Evolutionary conservation across 2,329 filamentous ascomycete genomes (phyloP), one percentile per base, ranked within the genome.

Genomic region (Gyromitra esculenta): DNA sequence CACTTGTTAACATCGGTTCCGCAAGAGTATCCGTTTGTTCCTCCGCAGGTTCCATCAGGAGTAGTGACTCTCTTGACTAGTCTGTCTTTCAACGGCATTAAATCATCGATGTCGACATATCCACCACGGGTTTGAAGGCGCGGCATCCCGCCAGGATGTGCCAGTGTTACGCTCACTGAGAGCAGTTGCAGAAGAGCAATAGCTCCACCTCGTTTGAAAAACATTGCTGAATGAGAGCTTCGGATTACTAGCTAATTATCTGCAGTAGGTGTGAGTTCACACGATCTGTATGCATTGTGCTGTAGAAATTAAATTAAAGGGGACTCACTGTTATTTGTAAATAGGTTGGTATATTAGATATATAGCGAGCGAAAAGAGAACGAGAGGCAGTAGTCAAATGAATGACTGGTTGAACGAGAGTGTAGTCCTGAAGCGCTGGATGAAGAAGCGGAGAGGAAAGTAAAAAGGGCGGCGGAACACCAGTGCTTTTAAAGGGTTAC

Each of bases 41-140:
- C 62, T 21, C 76, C 76, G 35, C 76, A 78, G 31, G 54, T 70
- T 18, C 76, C 76, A 62, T 77, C 76, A 5, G 63, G 69, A n/a
- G 45, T 39, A 7, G 25, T 18, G 1, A 25, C 59, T 31, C 67
- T 72, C 73, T 63, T 75, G n/a, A 66, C 35, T n/a, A 77, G 59
- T n/a, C 48, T 71, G 31, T 60, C 37, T 15, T 73, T 76, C 37
- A 72, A 11, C 8, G 74, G 45, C 35, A 57, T 25, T 6, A 77
- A 50, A 50, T 68, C 62, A 37, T 68, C 31, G 50, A 76, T 50
- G 21, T 76, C 11, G 39, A 77, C 48, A 21, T 63, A 75, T 25
- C 76, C 76, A 52, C 54, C 37, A 35, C 76, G 65, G 13, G 39
- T 69, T 39, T 66, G 50, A 48, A 77, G 73, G 3, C 62, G 68